Base-by-base conservation (phyloP, 2,329 filamentous ascomycete genomes). In the Fusarium floridanum region DNA sequence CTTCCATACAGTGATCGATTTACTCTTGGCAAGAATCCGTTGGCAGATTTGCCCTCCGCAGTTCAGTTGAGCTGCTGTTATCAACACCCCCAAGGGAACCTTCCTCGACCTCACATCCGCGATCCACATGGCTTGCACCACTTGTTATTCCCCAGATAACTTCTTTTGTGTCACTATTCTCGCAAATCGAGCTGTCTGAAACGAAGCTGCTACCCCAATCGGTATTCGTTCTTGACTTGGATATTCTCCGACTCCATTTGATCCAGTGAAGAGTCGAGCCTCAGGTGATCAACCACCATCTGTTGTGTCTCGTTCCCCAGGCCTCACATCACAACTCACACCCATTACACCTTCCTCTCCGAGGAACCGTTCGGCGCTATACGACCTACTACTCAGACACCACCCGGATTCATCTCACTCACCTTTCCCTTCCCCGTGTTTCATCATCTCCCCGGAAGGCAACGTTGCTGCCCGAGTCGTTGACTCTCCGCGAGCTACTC, bases 91-190 rank as follows among this genome's bases (percentile, higher is more conserved):
- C 43, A 32, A 29, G 12, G 22, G 22, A n/a, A 22, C 45, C 63
- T 45, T 24, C 39, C 60, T 67, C 45, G 57, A 74, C 60, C 55
- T 66, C 56, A 24, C 61, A 39, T 59, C 57, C 64, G 36, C 61
- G 70, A 16, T 41, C 65, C 69, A 72, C 68, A 72, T 75, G 67
- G 67, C 56, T 67, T 67, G 76, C 76, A 68, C 57, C 53, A 72
- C 71, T 34, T 68, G 63, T 43, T 34, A 48, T 37, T 61, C 60
- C 57, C 62, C 41, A 64, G 48, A 37, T 29, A 36, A 60, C 57
- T 50, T 34, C 34, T 41, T 43, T 14, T 65, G 64, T 61, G 50
- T 66, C n/a, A 61, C 56, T 50, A 14, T 32, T 37, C 53, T 68
- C 37, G 24, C 50, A 43, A 66, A 56, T 59, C 17, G 24, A 64